Percentiles rank a stretch among this genome's conserved stretches.
Evolutionary conservation across 2,329 filamentous ascomycete genomes (phyloP).

Genomic region (Botrytis fabae): DNA sequence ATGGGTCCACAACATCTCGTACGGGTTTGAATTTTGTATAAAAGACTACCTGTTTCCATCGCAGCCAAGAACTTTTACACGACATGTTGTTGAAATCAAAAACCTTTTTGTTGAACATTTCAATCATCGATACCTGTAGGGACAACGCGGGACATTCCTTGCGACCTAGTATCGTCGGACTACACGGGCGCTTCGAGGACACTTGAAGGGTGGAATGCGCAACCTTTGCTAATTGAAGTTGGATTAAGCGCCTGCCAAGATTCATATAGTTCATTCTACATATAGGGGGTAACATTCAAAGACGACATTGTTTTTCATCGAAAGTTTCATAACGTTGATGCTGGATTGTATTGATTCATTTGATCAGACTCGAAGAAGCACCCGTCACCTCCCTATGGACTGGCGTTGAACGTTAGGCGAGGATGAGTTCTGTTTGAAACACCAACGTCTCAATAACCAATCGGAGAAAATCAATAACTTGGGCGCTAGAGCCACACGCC

Average conservation of each 20-base stretch:
- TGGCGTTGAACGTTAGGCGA: background rate
- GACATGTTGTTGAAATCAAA: background rate
- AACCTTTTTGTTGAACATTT: background rate
- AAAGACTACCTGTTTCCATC: background rate
- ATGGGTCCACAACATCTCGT: background rate
- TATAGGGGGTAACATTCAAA: background rate
- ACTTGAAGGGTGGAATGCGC: background rate
- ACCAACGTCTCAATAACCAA: background rate
- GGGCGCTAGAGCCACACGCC: background rate
- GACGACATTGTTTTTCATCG: background rate
- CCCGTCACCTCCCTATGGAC: background rate
- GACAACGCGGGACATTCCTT: background rate
- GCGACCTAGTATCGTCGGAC: background rate
- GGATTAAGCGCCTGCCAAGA: background rate
- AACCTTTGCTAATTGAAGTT: background rate
- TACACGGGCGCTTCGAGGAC: background rate
- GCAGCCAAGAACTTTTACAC: background rate
- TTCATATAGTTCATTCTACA: background rate
- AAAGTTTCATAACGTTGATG: background rate
- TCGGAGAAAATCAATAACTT: background rate
- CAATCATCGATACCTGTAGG: background rate
- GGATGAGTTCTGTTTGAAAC: background rate
- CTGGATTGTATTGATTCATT: background rate
- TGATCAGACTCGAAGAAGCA: background rate
- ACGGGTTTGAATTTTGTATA: background rate